phyloP scores from a whole-genome alignment of 2,329 filamentous ascomycete genomes.

The Cladosporium phlei region DNA sequence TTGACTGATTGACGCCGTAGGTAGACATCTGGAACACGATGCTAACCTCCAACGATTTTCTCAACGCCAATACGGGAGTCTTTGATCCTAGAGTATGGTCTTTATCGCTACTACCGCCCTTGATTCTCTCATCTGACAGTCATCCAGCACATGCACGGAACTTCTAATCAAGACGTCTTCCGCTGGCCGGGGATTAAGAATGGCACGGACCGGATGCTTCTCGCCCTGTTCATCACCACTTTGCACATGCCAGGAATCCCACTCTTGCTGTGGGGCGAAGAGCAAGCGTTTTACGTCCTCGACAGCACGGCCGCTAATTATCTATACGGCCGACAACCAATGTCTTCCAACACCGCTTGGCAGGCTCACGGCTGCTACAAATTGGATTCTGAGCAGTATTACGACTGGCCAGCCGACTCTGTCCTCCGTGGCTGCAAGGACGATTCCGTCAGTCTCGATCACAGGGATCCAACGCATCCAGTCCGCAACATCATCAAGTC shows the following conservation, averaged over 20 bases:
- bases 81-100: conserved; percentile 60
- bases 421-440: conserved; percentile 54
- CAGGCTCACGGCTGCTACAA: conserved; percentile 61
- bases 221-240: conserved; percentile 57
- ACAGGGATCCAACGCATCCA: conserved; percentile 58
- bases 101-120: too few species aligned
- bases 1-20: too few species aligned
- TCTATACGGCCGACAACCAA: conserved; percentile 60
- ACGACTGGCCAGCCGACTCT: conserved; percentile 53
- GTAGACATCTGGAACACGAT: conserved; percentile 53
- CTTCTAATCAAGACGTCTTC: conserved; percentile 63
- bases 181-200: conserved; percentile 57
- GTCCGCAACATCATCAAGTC: conserved; percentile 57
- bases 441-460: conserved; percentile 53
- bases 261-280: conserved; percentile 60
- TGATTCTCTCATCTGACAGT: too few species aligned
- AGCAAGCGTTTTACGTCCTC: conserved; percentile 60
- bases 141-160: conserved; percentile 61
- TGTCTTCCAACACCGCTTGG: conserved; percentile 59
- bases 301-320: conserved; percentile 63
- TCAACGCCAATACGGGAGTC: conserved; percentile 56
- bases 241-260: conserved; percentile 58
- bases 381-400: conserved; percentile 53
- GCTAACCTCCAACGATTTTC: conserved; percentile 54
- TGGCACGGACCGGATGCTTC: conserved; percentile 53